Base-by-base conservation (phyloP, 805 yeast genomes). In the Vanderwaltozyma polyspora region DNA sequence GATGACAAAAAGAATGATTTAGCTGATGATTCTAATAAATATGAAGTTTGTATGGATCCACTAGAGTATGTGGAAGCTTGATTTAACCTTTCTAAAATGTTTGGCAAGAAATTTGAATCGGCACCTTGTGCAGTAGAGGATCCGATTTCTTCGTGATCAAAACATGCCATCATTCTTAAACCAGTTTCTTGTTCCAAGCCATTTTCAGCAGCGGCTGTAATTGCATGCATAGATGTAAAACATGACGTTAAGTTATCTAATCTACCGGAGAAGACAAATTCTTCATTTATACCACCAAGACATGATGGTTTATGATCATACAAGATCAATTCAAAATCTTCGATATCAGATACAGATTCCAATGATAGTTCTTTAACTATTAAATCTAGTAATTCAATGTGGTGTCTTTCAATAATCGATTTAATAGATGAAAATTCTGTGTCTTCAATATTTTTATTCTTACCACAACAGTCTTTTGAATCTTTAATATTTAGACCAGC, bases 61-160 rank as follows among this genome's bases (percentile, higher is more conserved):
- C 60, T 46, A 28, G 49, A 37, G 6, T 55, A 48, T 2, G 45
- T 48, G 10, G 48, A 36, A 4, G 59, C 57, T 4, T 57, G 42
- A 4, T 64, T 64, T 30, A 87, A 58, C 51, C 96, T 72, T 40
- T 70, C 72, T 34, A 87, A 56, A 24, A 84, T 68, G 46, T 85
- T 81, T 16, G 91, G 91, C 35, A 89, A 63, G 54, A 91, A 84
- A 39, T 87, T 81, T 2, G 96, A 85, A 51, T 84, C 87, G 1
- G 98, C 98, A 43, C 98, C 98, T 59, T 89, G 96, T 11, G 95
- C 94, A 13, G 94, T 80, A 7, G 76, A 67, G 2, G 96, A 86
- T 1, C 98, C 98, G 45, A 89, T 70, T 57, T 89, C 98, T 60
- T 89, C 98, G 57, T 91, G 97, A 56, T 89, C 98, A 57, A 91